These are phyloP conservation scores for Trametopsis cervina DNA, from an alignment of 768 basidiomycete species.

Conservation along the genomic window DNA sequence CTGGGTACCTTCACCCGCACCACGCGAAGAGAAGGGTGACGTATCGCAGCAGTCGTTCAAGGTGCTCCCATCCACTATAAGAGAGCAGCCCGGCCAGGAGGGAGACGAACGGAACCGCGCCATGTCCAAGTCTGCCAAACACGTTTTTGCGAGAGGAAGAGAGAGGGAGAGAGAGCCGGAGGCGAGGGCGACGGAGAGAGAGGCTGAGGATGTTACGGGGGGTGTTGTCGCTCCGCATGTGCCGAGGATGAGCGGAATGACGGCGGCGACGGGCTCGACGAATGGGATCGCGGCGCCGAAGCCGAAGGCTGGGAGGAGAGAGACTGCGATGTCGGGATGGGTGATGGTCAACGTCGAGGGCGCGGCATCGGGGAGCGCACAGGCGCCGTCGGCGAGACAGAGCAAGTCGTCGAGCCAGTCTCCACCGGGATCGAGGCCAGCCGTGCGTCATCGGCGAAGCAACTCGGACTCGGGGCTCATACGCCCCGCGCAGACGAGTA, in stretches of 20 bases:
- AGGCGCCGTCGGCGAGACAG: not conserved
- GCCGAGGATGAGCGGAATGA: too few species aligned
- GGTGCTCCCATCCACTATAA: slow-evolving; percentile 19
- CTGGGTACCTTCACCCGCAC: slow-evolving; percentile 47
- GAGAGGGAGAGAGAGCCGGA: not conserved
- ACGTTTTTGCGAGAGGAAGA: not conserved
- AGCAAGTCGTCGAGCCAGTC: slow-evolving; percentile 17
- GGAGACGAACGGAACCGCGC: slow-evolving; percentile 4
- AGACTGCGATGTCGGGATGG: slow-evolving; percentile 21
- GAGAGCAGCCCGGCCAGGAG: slow-evolving; percentile 19
- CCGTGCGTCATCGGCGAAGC: slow-evolving; percentile 17
- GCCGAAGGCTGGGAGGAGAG: slow-evolving; percentile 3
- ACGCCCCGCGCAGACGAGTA: not conserved
- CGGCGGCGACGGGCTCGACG: not conserved
- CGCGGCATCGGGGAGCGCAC: slow-evolving; percentile 5
- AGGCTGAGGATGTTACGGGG: not conserved
- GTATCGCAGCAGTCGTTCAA: slow-evolving; percentile 11
- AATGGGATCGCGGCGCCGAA: not conserved
- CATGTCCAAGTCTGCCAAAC: not conserved
- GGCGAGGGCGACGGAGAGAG: not conserved
- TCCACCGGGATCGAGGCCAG: slow-evolving; percentile 11
- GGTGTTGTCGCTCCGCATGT: too few species aligned
- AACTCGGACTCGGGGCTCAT: slow-evolving; percentile 23
- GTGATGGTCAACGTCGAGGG: slow-evolving; percentile 24
- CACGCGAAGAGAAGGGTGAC: slow-evolving; percentile 33